Conservation (phyloP, 2,329 filamentous ascomycete genomes). For the Aspergillus persii region DNA sequence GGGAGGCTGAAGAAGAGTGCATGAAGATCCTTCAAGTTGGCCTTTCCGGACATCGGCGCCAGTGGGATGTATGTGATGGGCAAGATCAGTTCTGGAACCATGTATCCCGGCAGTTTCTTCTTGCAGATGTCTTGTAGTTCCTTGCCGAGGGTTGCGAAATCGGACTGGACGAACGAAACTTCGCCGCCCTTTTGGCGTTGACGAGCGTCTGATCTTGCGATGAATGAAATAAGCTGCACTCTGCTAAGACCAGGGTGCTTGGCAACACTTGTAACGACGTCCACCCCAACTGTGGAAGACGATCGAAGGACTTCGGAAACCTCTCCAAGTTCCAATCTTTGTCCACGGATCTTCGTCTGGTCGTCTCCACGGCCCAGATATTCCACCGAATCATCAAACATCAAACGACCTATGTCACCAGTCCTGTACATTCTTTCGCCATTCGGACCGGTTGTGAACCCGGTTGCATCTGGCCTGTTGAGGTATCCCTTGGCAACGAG, state of each 20-base stretch:
- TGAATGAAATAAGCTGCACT: conserved; percentile 31
- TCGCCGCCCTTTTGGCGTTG: conserved; percentile 10
- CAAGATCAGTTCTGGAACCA: conserved; percentile 29
- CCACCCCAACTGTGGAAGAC: conserved; percentile 17
- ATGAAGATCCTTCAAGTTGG: conserved; percentile 31
- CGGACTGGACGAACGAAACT: conserved; percentile 18
- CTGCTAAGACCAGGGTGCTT: conserved; percentile 27
- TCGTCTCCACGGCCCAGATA: conserved; percentile 74
- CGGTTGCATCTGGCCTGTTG: conserved; percentile 27
- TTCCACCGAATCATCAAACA: conserved; percentile 70
- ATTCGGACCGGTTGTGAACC: conserved; percentile 17
- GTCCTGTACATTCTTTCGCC: conserved; percentile 66
- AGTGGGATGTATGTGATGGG: conserved; percentile 27
- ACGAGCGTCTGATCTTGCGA: conserved; percentile 17
- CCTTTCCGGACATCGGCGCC: conserved; percentile 32
- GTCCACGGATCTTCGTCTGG: conserved; percentile 79
- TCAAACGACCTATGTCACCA: conserved; percentile 76
- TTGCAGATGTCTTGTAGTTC: conserved; percentile 26
- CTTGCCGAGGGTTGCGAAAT: conserved; percentile 18
- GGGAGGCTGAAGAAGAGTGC: conserved; percentile 27
- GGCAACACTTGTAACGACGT: conserved; percentile 30
- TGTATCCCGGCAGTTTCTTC: conserved; percentile 26
- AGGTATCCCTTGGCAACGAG: conserved; percentile 29
- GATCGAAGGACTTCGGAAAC: conserved; percentile 48
- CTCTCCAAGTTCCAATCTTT: conserved; percentile 76